Evolutionary conservation across 129 eudicot species (phyloP), one percentile per base, ranked within the genome.

Genomic region (Tagetes patula): DNA sequence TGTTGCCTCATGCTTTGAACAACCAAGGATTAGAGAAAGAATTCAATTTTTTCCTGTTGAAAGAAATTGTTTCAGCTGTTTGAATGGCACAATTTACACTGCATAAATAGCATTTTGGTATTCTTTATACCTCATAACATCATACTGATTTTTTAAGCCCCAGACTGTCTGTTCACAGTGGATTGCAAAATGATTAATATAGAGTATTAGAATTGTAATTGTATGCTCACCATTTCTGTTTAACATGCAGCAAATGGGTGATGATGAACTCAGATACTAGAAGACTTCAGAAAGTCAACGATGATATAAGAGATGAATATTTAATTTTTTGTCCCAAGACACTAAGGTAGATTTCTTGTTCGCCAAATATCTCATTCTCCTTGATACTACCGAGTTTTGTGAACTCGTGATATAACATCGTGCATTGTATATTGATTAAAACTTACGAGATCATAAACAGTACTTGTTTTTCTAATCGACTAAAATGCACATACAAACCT

Each of bases 191-290:
- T 71, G 75, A 30, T 43, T 31, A 30, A 42, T n/a, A 14, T 20
- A n/a, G 13, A 37, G 39, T 27, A 49, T 42, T 38, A 62, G 37
- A 50, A 39, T 50, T 48, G 40, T 52, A 52, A 27, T 40, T 32
- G 56, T 1, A 52, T 40, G n/a, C 38, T 42, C 65, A 49, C 13
- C 40, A 4, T 38, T 0, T 30, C 9, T 63, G 13, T 39, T 39
- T 56, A 41, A 65, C 73, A 60, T 86, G 85, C 89, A 91, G 97
- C 72, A 91, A 88, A 73, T 91, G 97, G 97, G 86, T 91, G 79
- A 91, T 91, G 96, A 91, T 91, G 97, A 91, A 91, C 75, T 82
- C 84, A 80, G 92, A 84, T 71, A 91, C 97, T 9, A 84, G 97
- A 73, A 85, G 88, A 14, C 88, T 91, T 34, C 92, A 91, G 83